Conservation (phyloP, 2,329 filamentous ascomycete genomes). For the Paecilomyces niveus region DNA sequence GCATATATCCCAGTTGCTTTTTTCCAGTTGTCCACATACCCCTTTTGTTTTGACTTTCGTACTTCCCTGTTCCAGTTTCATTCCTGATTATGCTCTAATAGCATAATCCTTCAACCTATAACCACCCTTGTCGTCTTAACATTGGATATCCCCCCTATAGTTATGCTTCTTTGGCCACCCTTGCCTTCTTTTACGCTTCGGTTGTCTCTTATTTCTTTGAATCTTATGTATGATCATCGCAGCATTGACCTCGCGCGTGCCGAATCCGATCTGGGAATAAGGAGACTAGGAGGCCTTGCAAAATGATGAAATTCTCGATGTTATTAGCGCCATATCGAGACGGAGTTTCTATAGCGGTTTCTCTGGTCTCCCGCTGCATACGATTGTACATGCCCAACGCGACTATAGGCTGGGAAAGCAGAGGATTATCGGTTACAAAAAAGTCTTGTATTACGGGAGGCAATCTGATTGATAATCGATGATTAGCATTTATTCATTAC, state of each 20-base stretch:
- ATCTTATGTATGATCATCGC: background rate
- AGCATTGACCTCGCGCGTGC: background rate
- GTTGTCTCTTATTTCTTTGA: constrained; percentile 2
- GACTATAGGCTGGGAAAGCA: background rate
- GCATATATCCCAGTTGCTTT: background rate
- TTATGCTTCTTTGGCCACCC: background rate
- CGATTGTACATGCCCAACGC: background rate
- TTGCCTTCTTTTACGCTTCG: constrained; percentile 1
- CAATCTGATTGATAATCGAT: background rate
- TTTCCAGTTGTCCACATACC: background rate
- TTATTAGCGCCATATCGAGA: background rate
- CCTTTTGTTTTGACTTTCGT: background rate
- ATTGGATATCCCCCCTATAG: background rate
- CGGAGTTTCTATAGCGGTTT: background rate
- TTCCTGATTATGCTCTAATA: background rate
- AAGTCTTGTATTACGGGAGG: background rate
- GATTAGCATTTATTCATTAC: background rate
- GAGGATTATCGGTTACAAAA: constrained; percentile 3
- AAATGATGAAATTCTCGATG: background rate
- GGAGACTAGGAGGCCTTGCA: background rate
- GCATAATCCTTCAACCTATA: background rate
- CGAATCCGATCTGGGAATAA: background rate
- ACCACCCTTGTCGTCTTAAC: background rate
- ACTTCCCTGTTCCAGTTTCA: background rate
- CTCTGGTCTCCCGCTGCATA: background rate